phyloP scores from a whole-genome alignment of 495 filamentous ascomycete species.

The Lepraria neglecta region DNA sequence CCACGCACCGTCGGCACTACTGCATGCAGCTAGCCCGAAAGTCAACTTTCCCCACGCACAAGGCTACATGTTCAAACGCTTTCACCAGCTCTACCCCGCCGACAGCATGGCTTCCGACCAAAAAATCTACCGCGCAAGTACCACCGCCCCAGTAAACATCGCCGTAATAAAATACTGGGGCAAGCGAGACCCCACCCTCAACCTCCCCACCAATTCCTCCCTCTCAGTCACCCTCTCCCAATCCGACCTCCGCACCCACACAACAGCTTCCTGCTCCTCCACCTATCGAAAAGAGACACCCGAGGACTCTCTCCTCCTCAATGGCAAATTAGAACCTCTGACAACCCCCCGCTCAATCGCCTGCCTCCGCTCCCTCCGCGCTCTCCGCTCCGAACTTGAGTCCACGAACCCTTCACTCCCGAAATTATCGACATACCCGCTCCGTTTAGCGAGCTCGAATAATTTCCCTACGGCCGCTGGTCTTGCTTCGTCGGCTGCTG shows the following conservation, averaged over 20 bases:
- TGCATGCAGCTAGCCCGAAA: no score
- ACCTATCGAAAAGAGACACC: constrained; percentile 47
- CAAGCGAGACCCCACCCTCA: constrained; percentile 84
- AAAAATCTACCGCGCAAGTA: constrained; percentile 78
- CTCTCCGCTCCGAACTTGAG: constrained; percentile 70
- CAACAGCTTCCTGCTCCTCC: constrained; percentile 85
- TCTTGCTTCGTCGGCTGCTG: constrained; percentile 84
- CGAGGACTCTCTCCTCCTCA: constrained; percentile 73
- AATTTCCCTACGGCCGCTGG: constrained; percentile 99
- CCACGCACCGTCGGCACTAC: no score
- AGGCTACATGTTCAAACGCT: background rate
- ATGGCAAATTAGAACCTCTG: constrained; percentile 75
- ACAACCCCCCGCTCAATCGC: constrained; percentile 81
- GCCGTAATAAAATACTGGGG: constrained; percentile 99
- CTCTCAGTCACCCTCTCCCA: constrained; percentile 94
- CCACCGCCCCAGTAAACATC: constrained; percentile 97
- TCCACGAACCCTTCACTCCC: constrained; percentile 62
- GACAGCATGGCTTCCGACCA: constrained; percentile 36
- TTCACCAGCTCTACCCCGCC: background rate
- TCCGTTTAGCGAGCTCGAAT: constrained; percentile 85
- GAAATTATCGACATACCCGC: constrained; percentile 62
- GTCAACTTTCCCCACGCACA: background rate
- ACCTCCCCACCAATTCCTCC: constrained; percentile 95
- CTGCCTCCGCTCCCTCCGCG: constrained; percentile 78
- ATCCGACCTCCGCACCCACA: constrained; percentile 86